These are phyloP conservation scores for Raphanus hybrid DNA, from an alignment of 441 rosid genomes.

Conservation along the genomic window DNA sequence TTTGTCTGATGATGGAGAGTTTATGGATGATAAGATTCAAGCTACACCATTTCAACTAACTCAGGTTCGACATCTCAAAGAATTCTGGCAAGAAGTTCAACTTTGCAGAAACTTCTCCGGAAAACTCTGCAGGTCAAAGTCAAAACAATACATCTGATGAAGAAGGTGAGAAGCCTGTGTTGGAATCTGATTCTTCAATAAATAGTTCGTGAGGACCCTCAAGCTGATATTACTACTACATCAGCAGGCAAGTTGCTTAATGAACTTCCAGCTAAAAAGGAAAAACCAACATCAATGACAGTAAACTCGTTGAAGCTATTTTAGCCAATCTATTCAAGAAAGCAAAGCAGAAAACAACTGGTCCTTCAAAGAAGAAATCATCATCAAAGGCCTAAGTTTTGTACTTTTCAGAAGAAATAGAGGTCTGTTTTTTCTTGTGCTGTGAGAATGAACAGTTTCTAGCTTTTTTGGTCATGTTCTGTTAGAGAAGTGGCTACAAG, in stretches of 20 bases:
- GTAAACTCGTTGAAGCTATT: slow-evolving; percentile 48
- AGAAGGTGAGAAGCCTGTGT: slow-evolving; percentile 50
- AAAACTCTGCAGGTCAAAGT: slow-evolving; percentile 55
- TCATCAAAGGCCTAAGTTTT: slow-evolving; percentile 24
- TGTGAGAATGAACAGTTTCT: not conserved
- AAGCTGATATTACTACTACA: slow-evolving; percentile 37
- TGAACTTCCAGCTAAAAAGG: slow-evolving; percentile 40
- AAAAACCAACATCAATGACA: slow-evolving; percentile 41
- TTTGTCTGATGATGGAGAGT: too few relatives aligned
- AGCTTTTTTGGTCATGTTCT: too few relatives aligned
- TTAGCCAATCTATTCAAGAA: slow-evolving; percentile 78
- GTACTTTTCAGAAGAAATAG: not conserved
- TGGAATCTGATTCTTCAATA: slow-evolving; percentile 30
- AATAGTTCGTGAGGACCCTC: slow-evolving; percentile 21
- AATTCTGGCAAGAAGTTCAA: slow-evolving; percentile 40
- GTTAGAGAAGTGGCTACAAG: too few relatives aligned
- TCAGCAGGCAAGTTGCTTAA: slow-evolving; percentile 42
- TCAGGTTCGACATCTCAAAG: too few relatives aligned
- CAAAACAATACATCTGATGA: slow-evolving; percentile 48
- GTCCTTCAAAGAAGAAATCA: slow-evolving; percentile 32
- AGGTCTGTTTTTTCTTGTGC: not conserved
- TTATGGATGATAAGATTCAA: too few relatives aligned
- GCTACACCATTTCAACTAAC: too few relatives aligned
- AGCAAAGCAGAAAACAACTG: slow-evolving; percentile 56
- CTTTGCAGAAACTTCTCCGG: slow-evolving; percentile 68